Evolutionary conservation across 2,329 filamentous ascomycete species (phyloP), one percentile per base, ranked within the genome.

Genomic region (Thelonectria olida): DNA sequence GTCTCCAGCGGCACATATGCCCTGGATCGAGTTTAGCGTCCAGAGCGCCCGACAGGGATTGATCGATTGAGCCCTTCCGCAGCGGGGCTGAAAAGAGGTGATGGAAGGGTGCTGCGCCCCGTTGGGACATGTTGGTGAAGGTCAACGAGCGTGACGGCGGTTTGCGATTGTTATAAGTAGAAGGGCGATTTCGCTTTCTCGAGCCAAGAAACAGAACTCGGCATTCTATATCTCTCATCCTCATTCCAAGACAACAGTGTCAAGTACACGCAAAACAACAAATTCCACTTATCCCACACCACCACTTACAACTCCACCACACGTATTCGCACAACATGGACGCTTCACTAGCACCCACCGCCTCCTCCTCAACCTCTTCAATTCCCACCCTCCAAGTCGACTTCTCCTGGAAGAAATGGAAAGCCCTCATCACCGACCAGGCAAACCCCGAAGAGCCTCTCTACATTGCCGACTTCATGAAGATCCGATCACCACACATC

Each of bases 391-490:
- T 68, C 12, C 45, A 55, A 27, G 52, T 70, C 6, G 56, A 70
- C 54, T 69, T 60, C 38, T 60, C 62, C 5, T 69, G 67, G 67
- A 63, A 61, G 13, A 65, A 64, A 39, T 44, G 53, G 17, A 63
- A 65, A 25, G 53, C 62, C 9, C 31, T 63, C 5, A 53, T 68
- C 19, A 59, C 57, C 1, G 56, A 68, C 22, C 47, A 50, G 19
- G 34, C 48, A 9, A 48, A 42, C 2, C 50, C 59, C 5, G 20
- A 27, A 1, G 34, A 67, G 7, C 65, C 68, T 3, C 45, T 62
- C 10, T 70, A 67, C 47, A 54, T 53, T 13, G 41, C 61, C 34
- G 60, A 67, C 19, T 68, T 60, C 52, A 54, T 57, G 19, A 64
- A 45, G 12, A 53, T 65, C 12, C 62, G 44, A 20, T 42, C 52